Evolutionary conservation across 2,329 filamentous ascomycete species (phyloP).

Genomic region (Xylariaceae sp.): DNA sequence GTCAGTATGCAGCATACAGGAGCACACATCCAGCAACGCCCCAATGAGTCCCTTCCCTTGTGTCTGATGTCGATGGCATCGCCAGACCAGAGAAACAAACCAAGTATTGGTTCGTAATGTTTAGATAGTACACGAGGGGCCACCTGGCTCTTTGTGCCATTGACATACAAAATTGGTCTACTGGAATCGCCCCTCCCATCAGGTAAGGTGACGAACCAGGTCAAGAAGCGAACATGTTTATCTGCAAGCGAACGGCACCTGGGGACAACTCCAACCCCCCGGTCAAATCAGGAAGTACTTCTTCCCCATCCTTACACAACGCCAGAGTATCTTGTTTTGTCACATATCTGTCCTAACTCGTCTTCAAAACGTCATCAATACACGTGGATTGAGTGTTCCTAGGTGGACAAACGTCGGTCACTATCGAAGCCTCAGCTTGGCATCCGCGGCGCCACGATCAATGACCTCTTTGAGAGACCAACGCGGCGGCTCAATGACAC

Average conservation of each 20-base stretch:
- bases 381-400: constrained; percentile 21
- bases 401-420: constrained; percentile 13
- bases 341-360: constrained; percentile 20
- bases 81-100: not conserved
- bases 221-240: constrained; percentile 30
- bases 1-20: constrained; percentile 12
- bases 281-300: constrained; percentile 24
- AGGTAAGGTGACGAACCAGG: constrained; percentile 21
- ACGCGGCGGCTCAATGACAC: constrained; percentile 70
- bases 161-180: constrained; percentile 19
- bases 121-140: constrained; percentile 22
- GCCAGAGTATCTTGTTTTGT: constrained; percentile 32
- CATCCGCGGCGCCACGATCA: constrained; percentile 67
- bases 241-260: constrained; percentile 29
- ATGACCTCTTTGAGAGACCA: constrained; percentile 85
- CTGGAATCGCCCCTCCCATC: constrained; percentile 20
- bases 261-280: constrained; percentile 19
- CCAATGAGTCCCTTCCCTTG: not conserved
- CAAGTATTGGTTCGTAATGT: not conserved
- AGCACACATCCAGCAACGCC: not conserved
- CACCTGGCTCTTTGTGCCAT: constrained; percentile 20
- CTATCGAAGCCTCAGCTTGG: constrained; percentile 67
- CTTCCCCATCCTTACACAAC: constrained; percentile 27
- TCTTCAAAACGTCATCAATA: constrained; percentile 30
- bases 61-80: constrained; percentile 1